Evolutionary conservation across 1,284 basidiomycete genomes (phyloP), one percentile per base, ranked within the genome.

Genomic region (Athelia psychrophila): DNA sequence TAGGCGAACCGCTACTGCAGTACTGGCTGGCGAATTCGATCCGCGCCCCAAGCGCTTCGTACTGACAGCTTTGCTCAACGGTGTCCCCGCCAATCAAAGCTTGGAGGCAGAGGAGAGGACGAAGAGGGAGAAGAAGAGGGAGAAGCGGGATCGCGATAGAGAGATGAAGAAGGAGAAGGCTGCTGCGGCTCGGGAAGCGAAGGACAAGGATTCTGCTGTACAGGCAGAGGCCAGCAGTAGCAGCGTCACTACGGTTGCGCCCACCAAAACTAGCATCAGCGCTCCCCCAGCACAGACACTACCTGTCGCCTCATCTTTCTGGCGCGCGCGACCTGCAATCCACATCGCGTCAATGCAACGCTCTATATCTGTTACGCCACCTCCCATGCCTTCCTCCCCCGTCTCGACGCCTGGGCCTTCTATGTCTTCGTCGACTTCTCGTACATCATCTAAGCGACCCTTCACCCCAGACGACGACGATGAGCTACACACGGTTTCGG

Each of bases 381-480:
- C 87, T 16, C 86, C 84, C 44, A 77, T 79, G 65, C 74, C 75
- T 23, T 84, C 78, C 4, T 84, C 84, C 6, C 84, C 84, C 16
- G 77, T 76, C 33, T 81, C 84, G 20, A 90, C 88, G 0, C 88
- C 88, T 5, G 85, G 81, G 10, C 86, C 86, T 3, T 88, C 85
- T 47, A 76, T 80, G 53, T 88, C 88, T 10, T 85, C 85, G 1
- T 75, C 77, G 54, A 86, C 84, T 6, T 90, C 88, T 1, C 79
- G 80, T 48, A 84, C 83, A 10, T 91, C 88, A 15, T 89, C 88
- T 35, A 91, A 90, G 70, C 76, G 88, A 54, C 88, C 84, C 24
- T 79, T 72, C 55, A 90, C 88, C 0, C 88, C 87, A 6, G 74
- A 79, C 52, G 70, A 80, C 51, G 66, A 72, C 60, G 63, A 54